Percentiles rank a stretch among this genome's conserved stretches.
phyloP scores from a whole-genome alignment of 306 rosid genomes.

The Urtica urens region DNA sequence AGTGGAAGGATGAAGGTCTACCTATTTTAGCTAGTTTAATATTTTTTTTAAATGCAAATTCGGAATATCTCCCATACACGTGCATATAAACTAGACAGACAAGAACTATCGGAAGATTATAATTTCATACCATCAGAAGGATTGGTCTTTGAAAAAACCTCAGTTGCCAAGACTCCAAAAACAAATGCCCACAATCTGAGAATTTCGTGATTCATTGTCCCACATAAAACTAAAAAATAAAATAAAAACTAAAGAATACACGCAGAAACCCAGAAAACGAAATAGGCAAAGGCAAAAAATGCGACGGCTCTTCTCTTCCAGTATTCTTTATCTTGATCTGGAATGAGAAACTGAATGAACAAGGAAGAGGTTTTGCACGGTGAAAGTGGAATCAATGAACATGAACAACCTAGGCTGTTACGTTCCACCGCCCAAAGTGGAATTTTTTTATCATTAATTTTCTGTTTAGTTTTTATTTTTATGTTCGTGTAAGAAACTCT shows the following conservation, averaged over 20 bases:
- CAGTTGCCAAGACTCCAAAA: slow-evolving; percentile 26
- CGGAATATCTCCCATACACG: too few relatives aligned
- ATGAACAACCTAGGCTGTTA: too few relatives aligned
- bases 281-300: neutral
- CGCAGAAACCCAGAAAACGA: neutral
- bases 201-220: slow-evolving; percentile 34
- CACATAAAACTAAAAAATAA: too few relatives aligned
- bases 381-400: neutral
- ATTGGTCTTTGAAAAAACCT: slow-evolving; percentile 24
- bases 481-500: neutral
- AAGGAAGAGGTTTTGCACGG: neutral
- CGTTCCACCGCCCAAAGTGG: neutral
- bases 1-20: too few relatives aligned
- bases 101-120: neutral
- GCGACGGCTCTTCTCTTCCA: neutral
- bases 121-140: slow-evolving; percentile 26
- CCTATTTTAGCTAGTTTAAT: too few relatives aligned
- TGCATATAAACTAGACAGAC: too few relatives aligned
- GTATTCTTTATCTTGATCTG: neutral
- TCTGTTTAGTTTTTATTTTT: neutral
- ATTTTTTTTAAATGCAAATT: too few relatives aligned
- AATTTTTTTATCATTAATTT: neutral
- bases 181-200: slow-evolving; percentile 44
- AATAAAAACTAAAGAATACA: too few relatives aligned
- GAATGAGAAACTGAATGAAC: slow-evolving; percentile 4